These are phyloP conservation scores for Albifimbria verrucaria DNA, from an alignment of 2,329 filamentous ascomycete genomes.

Conservation along the genomic window DNA sequence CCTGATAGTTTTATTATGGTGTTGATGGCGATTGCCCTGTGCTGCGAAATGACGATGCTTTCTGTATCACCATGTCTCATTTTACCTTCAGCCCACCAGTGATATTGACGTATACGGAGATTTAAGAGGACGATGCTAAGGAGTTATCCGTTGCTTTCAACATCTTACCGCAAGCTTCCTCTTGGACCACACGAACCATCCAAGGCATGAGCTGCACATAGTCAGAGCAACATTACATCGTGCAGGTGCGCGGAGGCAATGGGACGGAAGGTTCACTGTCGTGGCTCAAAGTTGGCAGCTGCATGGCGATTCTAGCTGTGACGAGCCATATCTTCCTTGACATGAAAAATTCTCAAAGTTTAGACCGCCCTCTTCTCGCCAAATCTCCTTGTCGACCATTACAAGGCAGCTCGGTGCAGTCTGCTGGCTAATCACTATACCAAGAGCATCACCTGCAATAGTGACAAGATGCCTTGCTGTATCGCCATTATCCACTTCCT, in stretches of 20 bases:
- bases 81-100: not conserved
- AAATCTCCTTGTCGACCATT: too few species aligned
- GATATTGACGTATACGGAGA: not conserved
- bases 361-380: too few species aligned
- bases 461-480: constrained; percentile 26
- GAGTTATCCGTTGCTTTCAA: too few species aligned
- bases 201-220: too few species aligned
- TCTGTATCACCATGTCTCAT: not conserved
- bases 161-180: too few species aligned
- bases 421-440: too few species aligned
- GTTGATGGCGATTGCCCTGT: not conserved
- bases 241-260: not conserved
- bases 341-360: too few species aligned
- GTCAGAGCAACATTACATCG: not conserved
- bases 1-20: too few species aligned
- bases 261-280: not conserved
- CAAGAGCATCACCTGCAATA: too few species aligned
- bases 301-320: not conserved
- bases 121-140: not conserved
- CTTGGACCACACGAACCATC: too few species aligned
- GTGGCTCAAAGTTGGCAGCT: not conserved
- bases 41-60: not conserved
- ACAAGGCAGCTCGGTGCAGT: too few species aligned
- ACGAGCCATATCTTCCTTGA: not conserved
- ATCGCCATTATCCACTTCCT: constrained; percentile 20